phyloP scores from a whole-genome alignment of 768 basidiomycete genomes.

The Lyophyllum decastes region DNA sequence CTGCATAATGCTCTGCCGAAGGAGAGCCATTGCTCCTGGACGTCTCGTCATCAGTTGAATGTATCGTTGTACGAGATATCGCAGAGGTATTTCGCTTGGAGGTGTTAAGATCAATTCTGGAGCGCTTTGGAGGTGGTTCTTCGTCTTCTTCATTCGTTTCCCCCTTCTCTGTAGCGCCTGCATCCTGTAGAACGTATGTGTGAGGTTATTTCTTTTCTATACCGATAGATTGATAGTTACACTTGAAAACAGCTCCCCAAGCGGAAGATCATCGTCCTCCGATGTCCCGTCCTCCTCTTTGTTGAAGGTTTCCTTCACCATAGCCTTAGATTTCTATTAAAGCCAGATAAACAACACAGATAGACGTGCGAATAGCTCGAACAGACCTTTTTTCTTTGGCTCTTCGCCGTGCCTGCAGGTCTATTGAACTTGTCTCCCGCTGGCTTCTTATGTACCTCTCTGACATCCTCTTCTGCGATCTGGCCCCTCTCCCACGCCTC shows the following conservation, averaged over 20 bases:
- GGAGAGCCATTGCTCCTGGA: no score
- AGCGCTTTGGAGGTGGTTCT: no score
- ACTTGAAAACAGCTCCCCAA: no score
- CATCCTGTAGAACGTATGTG: background rate
- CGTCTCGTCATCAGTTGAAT: no score
- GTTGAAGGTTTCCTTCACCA: background rate
- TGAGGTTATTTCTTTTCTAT: no score
- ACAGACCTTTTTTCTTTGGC: background rate
- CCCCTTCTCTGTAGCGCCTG: background rate
- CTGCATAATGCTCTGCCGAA: no score
- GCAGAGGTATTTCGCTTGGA: no score
- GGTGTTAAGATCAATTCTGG: no score
- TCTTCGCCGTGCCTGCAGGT: background rate
- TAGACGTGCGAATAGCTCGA: background rate
- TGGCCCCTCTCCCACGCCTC: background rate
- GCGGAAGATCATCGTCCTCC: background rate
- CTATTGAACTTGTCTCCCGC: no score
- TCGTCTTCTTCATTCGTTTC: background rate
- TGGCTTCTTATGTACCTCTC: no score
- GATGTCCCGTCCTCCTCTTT: background rate
- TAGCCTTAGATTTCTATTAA: background rate
- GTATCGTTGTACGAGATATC: no score
- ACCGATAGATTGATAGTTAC: no score
- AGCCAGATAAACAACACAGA: background rate
- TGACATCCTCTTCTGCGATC: background rate